Conservation (phyloP, 768 basidiomycete genomes). For the Strobilomyces dryophilus region DNA sequence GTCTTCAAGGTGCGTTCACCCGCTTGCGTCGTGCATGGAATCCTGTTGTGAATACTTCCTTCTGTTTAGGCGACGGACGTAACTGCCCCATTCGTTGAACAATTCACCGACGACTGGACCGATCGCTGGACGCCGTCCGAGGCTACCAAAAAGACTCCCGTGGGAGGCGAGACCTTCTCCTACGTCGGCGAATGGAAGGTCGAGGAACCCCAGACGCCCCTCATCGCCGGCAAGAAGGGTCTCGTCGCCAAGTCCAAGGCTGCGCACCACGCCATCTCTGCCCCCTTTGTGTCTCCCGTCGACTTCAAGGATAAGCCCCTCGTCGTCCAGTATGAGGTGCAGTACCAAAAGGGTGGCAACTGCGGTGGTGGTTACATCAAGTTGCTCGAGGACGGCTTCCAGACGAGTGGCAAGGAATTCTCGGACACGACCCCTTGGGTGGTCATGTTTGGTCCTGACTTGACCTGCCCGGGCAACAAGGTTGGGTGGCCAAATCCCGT, state of each 20-base stretch:
- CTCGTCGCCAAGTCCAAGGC: constrained; percentile 97
- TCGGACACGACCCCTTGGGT: constrained; percentile 92
- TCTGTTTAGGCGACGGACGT: constrained; percentile 61
- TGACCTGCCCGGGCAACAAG: constrained; percentile 91
- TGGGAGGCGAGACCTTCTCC: constrained; percentile 92
- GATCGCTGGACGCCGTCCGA: constrained; percentile 95
- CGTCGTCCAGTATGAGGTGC: constrained; percentile 98
- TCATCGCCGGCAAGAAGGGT: constrained; percentile 83
- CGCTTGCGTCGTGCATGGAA: background rate
- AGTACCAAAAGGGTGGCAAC: constrained; percentile 98
- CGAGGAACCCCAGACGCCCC: constrained; percentile 75
- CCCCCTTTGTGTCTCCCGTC: constrained; percentile 74
- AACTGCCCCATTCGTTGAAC: constrained; percentile 91
- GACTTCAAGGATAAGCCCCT: constrained; percentile 82
- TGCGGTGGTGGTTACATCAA: constrained; percentile 99
- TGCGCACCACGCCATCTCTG: constrained; percentile 97
- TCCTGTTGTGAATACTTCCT: background rate
- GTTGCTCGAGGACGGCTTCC: constrained; percentile 91
- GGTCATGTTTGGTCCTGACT: constrained; percentile 96
- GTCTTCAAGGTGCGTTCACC: constrained; percentile 56
- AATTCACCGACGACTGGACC: constrained; percentile 89
- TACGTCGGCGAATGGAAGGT: constrained; percentile 98
- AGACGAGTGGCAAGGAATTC: constrained; percentile 89
- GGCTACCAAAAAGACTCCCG: constrained; percentile 97
- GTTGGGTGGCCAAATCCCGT: constrained; percentile 34